Conservation (phyloP, 1,139 yeast genomes). For the Candida sp. region DNA sequence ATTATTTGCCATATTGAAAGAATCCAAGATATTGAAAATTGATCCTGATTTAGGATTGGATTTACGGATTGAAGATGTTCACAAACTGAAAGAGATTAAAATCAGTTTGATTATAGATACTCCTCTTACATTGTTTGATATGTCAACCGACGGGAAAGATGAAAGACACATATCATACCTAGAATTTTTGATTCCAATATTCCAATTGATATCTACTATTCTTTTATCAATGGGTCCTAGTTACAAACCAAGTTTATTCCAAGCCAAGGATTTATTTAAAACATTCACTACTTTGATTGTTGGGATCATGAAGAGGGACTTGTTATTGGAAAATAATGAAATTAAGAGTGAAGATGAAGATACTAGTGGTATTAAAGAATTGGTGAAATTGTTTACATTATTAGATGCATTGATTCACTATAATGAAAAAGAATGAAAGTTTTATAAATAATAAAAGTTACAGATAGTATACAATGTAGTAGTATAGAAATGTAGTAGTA, state of each 20-base stretch:
- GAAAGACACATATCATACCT: conserved; percentile 48
- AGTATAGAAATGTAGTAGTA: not conserved
- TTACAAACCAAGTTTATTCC: conserved; percentile 59
- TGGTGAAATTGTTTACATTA: conserved; percentile 55
- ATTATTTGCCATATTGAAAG: conserved; percentile 57
- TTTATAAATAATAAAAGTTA: too few species aligned
- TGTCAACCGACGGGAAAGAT: conserved; percentile 12
- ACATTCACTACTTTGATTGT: conserved; percentile 56
- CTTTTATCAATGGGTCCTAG: conserved; percentile 78
- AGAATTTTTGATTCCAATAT: conserved; percentile 73
- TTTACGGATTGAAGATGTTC: conserved; percentile 23
- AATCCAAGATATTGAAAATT: conserved; percentile 54
- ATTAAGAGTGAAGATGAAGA: conserved; percentile 16
- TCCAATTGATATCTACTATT: conserved; percentile 69
- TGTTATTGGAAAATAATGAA: conserved; percentile 31
- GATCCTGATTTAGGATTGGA: conserved; percentile 83
- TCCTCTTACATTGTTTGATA: conserved; percentile 35
- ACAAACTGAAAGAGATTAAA: conserved; percentile 19
- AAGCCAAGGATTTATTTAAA: conserved; percentile 50
- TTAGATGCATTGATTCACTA: conserved; percentile 49
- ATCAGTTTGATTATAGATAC: conserved; percentile 49
- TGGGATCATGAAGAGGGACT: conserved; percentile 71
- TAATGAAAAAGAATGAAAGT: conserved; percentile 1
- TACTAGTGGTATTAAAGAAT: conserved; percentile 37
- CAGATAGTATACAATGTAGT: too few species aligned